Base-by-base conservation (phyloP, 768 basidiomycete genomes). In the Amanita pseudoporphyria region DNA sequence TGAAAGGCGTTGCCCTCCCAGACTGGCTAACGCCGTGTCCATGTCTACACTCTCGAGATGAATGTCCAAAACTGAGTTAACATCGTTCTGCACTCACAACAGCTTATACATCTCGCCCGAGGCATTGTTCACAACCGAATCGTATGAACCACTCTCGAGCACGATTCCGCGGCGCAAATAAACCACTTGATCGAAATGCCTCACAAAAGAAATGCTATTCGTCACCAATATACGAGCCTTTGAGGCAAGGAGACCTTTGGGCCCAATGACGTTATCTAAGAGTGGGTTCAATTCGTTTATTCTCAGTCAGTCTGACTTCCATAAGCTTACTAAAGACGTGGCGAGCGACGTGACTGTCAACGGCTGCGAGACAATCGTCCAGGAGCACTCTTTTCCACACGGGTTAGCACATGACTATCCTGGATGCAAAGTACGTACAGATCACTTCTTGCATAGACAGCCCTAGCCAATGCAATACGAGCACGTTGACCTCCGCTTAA, bases 391-490 rank as follows among this genome's bases (percentile, higher is more conserved):
- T 85, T 10, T 12, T n/a, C 21, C 14, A n/a, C n/a, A n/a, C n/a
- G n/a, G 19, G 19, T 28, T 3, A 12, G 37, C 56, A 44, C 26
- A 42, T 26, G n/a, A 48, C 7, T 6, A 50, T 39, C 4, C 5
- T 10, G 39, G 35, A 36, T 30, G 33, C 43, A 10, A 19, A 13
- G 19, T 18, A 40, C 80, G 58, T 57, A 91, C 78, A 96, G 62
- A 62, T 98, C 94, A 1, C 93, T 91, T 39, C 93, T 77, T 3
- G 91, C 82, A 64, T 97, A 97, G 0, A 95, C 87, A 2, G 89
- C 90, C 26, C 93, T 72, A 5, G 95, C 95, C 7, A 96, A 70
- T 12, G 85, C 78, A 6, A 94, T 74, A 24, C 90, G 80, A 45
- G 90, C 87, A 13, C 86, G 78, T 61, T 93, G 87, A 0, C 91